phyloP scores from a whole-genome alignment of 176 grass and related monocot species.

The Phoenix roebelenii region DNA sequence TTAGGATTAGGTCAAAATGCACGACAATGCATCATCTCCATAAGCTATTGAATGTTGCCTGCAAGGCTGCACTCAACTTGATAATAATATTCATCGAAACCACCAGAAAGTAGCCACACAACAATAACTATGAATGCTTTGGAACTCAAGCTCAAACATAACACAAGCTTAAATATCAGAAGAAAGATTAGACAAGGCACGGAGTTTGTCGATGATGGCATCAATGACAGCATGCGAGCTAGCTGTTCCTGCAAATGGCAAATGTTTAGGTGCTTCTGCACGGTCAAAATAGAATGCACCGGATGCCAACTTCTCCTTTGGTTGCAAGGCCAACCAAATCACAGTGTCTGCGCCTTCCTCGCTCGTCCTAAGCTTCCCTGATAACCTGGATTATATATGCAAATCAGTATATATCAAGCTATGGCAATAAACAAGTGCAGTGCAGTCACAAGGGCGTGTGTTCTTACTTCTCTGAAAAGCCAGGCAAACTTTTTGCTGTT shows the following conservation, averaged over 20 bases:
- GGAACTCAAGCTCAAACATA: background rate
- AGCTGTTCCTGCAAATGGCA: conserved; percentile 54
- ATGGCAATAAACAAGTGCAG: background rate
- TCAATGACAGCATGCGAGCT: conserved; percentile 46
- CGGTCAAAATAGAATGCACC: conserved; percentile 94
- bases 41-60: no score
- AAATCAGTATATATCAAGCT: background rate
- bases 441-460: background rate
- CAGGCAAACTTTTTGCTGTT: conserved; percentile 68
- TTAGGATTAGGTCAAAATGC: no score
- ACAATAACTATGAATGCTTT: no score
- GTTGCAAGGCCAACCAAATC: conserved; percentile 74
- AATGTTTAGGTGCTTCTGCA: conserved; percentile 68
- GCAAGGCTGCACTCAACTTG: no score
- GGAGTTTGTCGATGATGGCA: conserved; percentile 36
- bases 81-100: no score
- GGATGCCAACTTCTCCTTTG: conserved; percentile 49
- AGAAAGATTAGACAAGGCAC: conserved; percentile 31
- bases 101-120: no score
- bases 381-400: conserved; percentile 31
- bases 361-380: conserved; percentile 65
- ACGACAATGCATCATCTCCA: no score
- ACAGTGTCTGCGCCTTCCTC: conserved; percentile 65
- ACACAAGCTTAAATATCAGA: conserved; percentile 4
- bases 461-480: conserved; percentile 36